Base-by-base conservation (phyloP, 768 basidiomycete genomes). In the Cubamyces sp. region DNA sequence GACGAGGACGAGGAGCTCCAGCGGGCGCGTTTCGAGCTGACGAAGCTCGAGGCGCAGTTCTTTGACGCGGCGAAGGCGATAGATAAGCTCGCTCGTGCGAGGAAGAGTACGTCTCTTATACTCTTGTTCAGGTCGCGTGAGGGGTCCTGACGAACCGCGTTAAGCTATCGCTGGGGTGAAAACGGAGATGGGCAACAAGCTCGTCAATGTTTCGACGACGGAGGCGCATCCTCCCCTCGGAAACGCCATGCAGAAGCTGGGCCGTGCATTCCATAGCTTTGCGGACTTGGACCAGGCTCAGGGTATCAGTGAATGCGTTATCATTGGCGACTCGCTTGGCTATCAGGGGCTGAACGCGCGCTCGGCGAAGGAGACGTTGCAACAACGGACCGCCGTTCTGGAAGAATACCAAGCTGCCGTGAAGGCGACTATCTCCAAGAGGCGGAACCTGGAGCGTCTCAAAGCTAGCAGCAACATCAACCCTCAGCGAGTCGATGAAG, bases 291-390 rank as follows among this genome's bases (percentile, higher is more conserved):
- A 94, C 66, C 90, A 92, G 64, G 91, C 94, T 3, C 93, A 97
- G 75, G 87, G 93, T 34, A 91, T 94, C 63, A 94, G 91, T 68
- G 96, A 98, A 81, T 94, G 92, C 68, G 93, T 98, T 28, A 89
- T 98, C 45, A 76, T 99, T 26, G 96, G 95, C n/a, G 97, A 99
- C 75, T 90, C 94, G 0, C 78, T 98, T 54, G 94, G 94, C 1
- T 99, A 99, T 75, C 96, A 98, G 74, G 92, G 95, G 19, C 82
- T 96, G 77, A 98, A 99, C 70, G 94, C 97, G n/a, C 84, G 91
- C 47, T 93, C 96, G 19, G 97, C 97, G 1, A 98, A 97, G 74
- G 94, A 96, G 74, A 96, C 97, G 0, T 76, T 98, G 9, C 83
- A 87, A 55, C 93, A 95, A 79, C 88, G 97, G 11, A 92, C 94